Evolutionary conservation across 257 asterid genomes (phyloP), one percentile per base, ranked within the genome.

Genomic region (Nicotiana knightiana): DNA sequence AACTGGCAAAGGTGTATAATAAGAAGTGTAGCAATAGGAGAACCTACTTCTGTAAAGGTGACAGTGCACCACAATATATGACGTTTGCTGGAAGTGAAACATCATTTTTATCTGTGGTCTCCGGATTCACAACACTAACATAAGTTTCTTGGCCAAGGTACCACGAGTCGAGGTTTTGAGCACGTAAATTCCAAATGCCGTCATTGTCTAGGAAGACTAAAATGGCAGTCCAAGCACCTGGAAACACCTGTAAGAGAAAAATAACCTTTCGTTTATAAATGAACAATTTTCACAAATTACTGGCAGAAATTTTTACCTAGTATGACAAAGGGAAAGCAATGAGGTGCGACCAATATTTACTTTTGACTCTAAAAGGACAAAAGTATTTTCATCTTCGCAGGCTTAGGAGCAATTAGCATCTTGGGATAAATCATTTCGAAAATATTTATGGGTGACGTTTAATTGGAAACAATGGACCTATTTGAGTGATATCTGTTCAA

Each of bases 171-270:
- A 95, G 98, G 86, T 95, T 93, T 87, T 95, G 97, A 17, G 97
- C 83, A 43, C 97, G 97, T 46, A 95, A 93, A 87, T 95, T 95
- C 98, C 98, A 95, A 77, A 95, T 89, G 26, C 98, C 98, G 54
- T 92, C 88, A 87, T 92, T 95, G 86, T 95, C 98, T 4, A 95
- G 91, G 68, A 90, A 90, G 65, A 95, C 91, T 85, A 95, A 86
- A 80, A 93, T 88, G 54, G 98, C 98, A 43, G 98, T 90, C 98
- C 98, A 95, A 70, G 98, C 98, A 54, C 95, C 97, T 43, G 98
- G 97, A 88, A 91, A 93, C 62, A 95, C 98, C 98, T 95, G 89
- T 67, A 70, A 73, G 39, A 46, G 39, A 73, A 26, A 73, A 48
- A 57, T 6, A 46, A 26, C 24, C 24, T 6, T 46, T 73, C 26